These are phyloP conservation scores for Aspergillus sergii DNA, from an alignment of 2,329 filamentous ascomycete species.

Conservation along the genomic window DNA sequence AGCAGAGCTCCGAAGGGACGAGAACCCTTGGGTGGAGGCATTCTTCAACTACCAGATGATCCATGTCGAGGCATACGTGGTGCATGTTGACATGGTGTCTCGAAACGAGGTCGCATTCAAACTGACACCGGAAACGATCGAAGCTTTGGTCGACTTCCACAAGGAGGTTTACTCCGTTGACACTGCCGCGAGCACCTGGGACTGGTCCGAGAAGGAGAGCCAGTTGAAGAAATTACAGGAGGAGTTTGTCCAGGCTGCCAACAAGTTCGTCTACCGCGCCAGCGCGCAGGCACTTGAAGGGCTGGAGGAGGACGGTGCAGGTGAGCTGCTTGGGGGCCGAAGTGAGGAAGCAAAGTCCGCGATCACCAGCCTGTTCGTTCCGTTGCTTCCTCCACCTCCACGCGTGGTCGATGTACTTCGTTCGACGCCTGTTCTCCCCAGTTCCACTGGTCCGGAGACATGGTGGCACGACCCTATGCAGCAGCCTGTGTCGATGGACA, in stretches of 20 bases:
- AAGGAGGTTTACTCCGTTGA: constrained; percentile 93
- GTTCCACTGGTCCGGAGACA: constrained; percentile 70
- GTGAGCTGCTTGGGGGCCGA: constrained; percentile 87
- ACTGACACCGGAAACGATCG: constrained; percentile 92
- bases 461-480: constrained; percentile 81
- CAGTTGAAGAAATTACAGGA: constrained; percentile 98
- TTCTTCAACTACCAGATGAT: constrained; percentile 91
- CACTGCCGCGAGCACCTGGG: constrained; percentile 83
- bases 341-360: constrained; percentile 90
- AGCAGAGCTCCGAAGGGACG: constrained; percentile 77
- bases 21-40: constrained; percentile 80
- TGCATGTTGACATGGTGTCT: constrained; percentile 98
- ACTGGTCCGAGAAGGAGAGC: constrained; percentile 94
- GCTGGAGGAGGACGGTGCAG: constrained; percentile 92
- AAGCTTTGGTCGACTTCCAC: constrained; percentile 90
- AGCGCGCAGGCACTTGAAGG: constrained; percentile 88
- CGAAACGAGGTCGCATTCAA: constrained; percentile 98
- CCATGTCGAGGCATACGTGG: constrained; percentile 94
- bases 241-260: constrained; percentile 93
- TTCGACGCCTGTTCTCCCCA: constrained; percentile 81
- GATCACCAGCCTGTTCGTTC: constrained; percentile 80
- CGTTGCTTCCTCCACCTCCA: constrained; percentile 83
- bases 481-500: constrained; percentile 72
- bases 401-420: constrained; percentile 87
- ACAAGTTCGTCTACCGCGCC: constrained; percentile 94